Conservation (phyloP, 2,329 filamentous ascomycete species). For the Talaromyces atroroseus region DNA sequence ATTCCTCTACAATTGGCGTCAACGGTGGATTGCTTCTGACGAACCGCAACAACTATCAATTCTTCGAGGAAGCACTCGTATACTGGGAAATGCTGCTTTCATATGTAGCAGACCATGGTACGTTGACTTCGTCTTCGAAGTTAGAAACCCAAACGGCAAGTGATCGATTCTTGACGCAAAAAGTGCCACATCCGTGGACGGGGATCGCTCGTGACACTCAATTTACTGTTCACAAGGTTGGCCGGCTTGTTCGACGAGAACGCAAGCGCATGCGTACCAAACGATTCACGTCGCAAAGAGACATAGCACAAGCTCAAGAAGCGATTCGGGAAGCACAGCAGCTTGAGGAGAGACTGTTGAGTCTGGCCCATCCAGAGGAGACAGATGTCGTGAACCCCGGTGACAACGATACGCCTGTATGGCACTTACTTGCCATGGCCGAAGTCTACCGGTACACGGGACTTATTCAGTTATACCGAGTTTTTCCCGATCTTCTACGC, state of each 20-base stretch:
- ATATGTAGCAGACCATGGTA: constrained; percentile 45
- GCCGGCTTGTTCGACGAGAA: constrained; percentile 36
- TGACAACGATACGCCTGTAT: constrained; percentile 49
- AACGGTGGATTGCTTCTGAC: constrained; percentile 15
- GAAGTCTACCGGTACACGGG: constrained; percentile 50
- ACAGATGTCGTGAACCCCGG: constrained; percentile 47
- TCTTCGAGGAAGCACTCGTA: constrained; percentile 52
- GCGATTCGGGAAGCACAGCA: constrained; percentile 33
- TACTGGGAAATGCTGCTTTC: constrained; percentile 57
- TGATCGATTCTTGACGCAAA: constrained; percentile 28
- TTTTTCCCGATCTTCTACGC: constrained; percentile 48
- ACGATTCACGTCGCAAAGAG: constrained; percentile 33
- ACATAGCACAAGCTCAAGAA: constrained; percentile 27
- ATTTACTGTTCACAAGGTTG: constrained; percentile 40
- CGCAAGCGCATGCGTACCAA: constrained; percentile 30
- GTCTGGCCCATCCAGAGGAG: constrained; percentile 42
- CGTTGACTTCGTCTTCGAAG: constrained; percentile 21
- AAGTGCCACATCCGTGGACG: constrained; percentile 36
- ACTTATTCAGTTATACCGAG: constrained; percentile 51
- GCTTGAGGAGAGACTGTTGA: constrained; percentile 46
- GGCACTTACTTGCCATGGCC: constrained; percentile 50
- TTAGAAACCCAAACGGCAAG: constrained; percentile 16
- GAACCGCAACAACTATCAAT: constrained; percentile 43
- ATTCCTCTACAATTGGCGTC: constrained; percentile 32
- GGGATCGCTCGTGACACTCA: constrained; percentile 35